Percentiles rank a stretch among this genome's conserved stretches.
phyloP scores from a whole-genome alignment of 2,329 filamentous ascomycete genomes.

The Plectosphaerella sp. region DNA sequence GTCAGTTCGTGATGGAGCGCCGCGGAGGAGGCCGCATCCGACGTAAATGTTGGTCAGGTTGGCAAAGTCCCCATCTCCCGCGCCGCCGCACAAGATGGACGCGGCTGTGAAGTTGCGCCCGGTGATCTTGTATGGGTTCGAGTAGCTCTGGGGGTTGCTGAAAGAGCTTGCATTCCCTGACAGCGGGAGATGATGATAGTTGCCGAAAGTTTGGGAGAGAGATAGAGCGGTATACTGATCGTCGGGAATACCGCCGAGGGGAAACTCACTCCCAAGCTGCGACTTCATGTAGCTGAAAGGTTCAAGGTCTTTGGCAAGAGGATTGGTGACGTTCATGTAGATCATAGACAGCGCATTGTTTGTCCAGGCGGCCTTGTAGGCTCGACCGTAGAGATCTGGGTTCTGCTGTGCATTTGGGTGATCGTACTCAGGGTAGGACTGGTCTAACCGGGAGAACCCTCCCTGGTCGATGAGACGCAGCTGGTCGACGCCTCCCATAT shows the following conservation, averaged over 20 bases:
- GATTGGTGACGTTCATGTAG: conserved; percentile 32
- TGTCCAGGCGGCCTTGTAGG: conserved; percentile 37
- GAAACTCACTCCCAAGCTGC: background rate
- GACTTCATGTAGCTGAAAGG: background rate
- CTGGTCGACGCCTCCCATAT: conserved; percentile 9
- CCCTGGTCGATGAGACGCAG: conserved; percentile 34
- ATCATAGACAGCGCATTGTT: conserved; percentile 34
- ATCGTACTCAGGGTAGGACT: conserved; percentile 24
- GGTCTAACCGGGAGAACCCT: conserved; percentile 34
- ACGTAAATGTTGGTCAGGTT: conserved; percentile 37
- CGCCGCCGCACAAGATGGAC: conserved; percentile 23
- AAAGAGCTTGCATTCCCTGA: too few relatives aligned
- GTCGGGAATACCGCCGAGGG: background rate
- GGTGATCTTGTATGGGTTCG: conserved; percentile 24
- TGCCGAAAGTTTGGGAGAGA: background rate
- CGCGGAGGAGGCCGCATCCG: conserved; percentile 33
- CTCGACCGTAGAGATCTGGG: conserved; percentile 30
- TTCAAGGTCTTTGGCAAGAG: background rate
- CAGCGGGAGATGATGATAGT: background rate
- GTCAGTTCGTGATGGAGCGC: conserved; percentile 29
- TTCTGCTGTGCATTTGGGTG: conserved; percentile 24
- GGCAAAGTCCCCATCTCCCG: conserved; percentile 20
- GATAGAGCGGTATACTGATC: background rate
- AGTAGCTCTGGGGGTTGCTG: conserved; percentile 9
- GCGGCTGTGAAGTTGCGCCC: conserved; percentile 18